Percentiles rank a stretch among this genome's conserved stretches.
phyloP scores from a whole-genome alignment of 73 alveolate species.

The Chromera velia region DNA sequence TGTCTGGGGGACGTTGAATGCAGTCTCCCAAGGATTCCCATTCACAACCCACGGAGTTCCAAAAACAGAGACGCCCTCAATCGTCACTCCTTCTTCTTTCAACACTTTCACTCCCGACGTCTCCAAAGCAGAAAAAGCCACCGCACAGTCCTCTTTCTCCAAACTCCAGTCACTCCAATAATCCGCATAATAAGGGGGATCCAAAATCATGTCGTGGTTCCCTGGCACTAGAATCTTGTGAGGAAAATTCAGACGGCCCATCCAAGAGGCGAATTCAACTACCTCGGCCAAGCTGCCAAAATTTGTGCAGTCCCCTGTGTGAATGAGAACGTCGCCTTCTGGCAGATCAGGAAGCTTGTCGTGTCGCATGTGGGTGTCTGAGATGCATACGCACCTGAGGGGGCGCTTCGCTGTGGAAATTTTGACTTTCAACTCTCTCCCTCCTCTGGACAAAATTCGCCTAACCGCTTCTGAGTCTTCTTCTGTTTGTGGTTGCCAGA shows the following conservation, averaged over 20 bases:
- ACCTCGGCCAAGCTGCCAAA: neutral
- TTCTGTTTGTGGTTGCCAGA: too few relatives aligned
- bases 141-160: neutral
- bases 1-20: neutral
- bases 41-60: neutral
- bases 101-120: neutral
- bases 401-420: neutral
- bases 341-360: neutral
- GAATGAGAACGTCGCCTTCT: conserved; percentile 1
- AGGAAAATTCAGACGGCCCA: neutral
- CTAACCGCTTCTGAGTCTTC: too few relatives aligned
- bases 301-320: neutral
- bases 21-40: neutral
- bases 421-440: too few relatives aligned
- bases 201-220: conserved; percentile 5
- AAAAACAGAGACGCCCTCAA: neutral
- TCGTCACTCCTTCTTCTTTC: neutral
- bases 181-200: neutral
- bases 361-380: conserved; percentile 4
- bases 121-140: neutral
- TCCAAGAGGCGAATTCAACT: neutral
- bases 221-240: neutral
- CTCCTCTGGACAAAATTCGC: too few relatives aligned
- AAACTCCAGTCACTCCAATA: conserved; percentile 4
- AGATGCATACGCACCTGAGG: neutral